Percentiles rank a stretch among this genome's conserved stretches.
Conservation (phyloP, 1,284 basidiomycete species). For the Xanthoconium separans region DNA sequence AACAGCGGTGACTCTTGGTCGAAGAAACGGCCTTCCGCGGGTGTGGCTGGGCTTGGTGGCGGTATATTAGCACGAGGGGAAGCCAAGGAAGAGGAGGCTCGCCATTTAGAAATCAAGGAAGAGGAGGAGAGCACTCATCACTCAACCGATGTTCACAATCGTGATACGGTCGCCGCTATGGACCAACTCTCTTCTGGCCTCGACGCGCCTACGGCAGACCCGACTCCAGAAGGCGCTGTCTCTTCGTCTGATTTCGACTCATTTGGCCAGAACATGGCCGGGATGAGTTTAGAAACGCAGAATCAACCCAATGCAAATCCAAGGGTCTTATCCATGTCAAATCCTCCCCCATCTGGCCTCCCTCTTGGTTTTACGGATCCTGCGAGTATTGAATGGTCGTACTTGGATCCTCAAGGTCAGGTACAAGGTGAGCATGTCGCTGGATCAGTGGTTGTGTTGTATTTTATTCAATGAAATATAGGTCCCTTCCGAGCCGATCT, state of each 20-base stretch:
- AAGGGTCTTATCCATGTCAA: constrained; percentile 16
- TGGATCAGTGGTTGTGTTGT: background rate
- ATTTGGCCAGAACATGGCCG: constrained; percentile 11
- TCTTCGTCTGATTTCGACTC: constrained; percentile 11
- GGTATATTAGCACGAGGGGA: constrained; percentile 35
- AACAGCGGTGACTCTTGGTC: constrained; percentile 67
- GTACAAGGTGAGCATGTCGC: constrained; percentile 67
- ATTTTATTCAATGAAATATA: constrained; percentile 33
- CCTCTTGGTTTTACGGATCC: constrained; percentile 56
- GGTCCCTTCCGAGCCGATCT: constrained; percentile 88
- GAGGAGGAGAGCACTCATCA: constrained; percentile 48
- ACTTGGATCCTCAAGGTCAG: constrained; percentile 87
- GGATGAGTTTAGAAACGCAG: constrained; percentile 19
- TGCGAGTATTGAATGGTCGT: constrained; percentile 83
- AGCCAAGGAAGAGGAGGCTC: constrained; percentile 42
- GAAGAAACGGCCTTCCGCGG: constrained; percentile 57
- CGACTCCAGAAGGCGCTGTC: constrained; percentile 4
- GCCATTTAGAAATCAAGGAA: constrained; percentile 53
- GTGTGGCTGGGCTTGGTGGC: constrained; percentile 41
- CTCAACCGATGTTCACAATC: constrained; percentile 11
- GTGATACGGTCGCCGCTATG: constrained; percentile 4
- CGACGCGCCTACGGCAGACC: constrained; percentile 10
- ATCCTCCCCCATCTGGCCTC: constrained; percentile 30
- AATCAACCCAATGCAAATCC: constrained; percentile 6
- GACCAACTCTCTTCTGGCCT: constrained; percentile 11